phyloP scores from a whole-genome alignment of 73 alveolate genomes.

The Stentor coeruleus region DNA sequence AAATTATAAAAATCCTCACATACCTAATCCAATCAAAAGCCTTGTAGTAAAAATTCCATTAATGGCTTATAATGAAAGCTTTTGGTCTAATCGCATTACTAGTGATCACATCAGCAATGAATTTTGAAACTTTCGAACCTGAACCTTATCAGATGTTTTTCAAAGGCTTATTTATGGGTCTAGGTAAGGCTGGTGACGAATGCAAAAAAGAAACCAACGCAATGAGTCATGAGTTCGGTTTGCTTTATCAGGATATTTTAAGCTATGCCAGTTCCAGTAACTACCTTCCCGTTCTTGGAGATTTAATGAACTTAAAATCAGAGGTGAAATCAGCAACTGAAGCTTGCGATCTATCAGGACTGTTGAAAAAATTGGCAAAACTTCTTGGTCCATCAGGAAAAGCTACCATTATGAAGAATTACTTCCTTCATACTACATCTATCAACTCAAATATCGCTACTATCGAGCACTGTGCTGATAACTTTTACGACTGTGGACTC shows the following conservation, averaged over 20 bases:
- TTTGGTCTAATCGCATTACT: background rate
- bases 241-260: no score
- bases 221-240: no score
- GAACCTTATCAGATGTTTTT: background rate
- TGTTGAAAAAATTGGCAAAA: background rate
- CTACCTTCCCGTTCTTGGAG: no score
- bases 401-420: background rate
- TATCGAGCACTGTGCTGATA: background rate
- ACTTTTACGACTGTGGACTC: background rate
- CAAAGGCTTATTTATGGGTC: background rate
- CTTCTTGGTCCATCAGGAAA: background rate
- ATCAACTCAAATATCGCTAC: background rate
- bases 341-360: background rate
- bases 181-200: background rate
- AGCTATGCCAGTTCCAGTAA: no score
- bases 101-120: background rate
- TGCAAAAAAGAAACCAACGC: no score
- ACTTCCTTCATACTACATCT: background rate
- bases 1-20: no score
- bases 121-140: background rate
- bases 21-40: no score
- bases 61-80: background rate
- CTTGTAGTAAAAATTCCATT: no score
- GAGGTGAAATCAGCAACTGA: no score
- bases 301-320: no score